Base-by-base conservation (phyloP, 306 rosid genomes). In the Lathyrus oleraceus region DNA sequence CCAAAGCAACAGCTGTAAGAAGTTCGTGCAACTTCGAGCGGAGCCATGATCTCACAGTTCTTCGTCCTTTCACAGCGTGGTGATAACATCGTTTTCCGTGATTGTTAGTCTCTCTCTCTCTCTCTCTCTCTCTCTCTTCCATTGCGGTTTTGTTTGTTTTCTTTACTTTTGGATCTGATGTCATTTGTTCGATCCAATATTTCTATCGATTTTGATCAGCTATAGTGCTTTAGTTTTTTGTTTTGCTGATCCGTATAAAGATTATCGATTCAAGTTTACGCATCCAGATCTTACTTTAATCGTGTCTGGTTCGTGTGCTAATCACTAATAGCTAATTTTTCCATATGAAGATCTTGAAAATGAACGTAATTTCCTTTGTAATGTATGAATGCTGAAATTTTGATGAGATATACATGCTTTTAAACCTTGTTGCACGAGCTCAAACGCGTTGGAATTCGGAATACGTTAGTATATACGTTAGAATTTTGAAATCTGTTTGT, bases 1-100 rank as follows among this genome's bases (percentile, higher is more conserved):
- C 67, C 4, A 5, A 73, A 59, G 56, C 49, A 39, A 39, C 32
- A 47, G 39, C 81, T 16, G 72, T 3, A 16, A 11, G 51, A 42
- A 61, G 65, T 20, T 68, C 53, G 48, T 21, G 1, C 19, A 42
- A 52, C 47, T 45, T 35, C 65, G 19, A 73, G 1, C 67, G 67
- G 19, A 79, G 43, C 64, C 61, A 82, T 82, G 86, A 82, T 82
- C 63, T 82, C 86, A 53, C 86, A 79, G 63, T 79, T 82, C 81
- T 82, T 79, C 76, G 81, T 79, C 35, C 72, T 82, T 17, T 82
- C 83, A 39, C 83, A 82, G 76, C 83, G 83, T 49, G 83, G 86
- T 64, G 83, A 79, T 82, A 75, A 79, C 71, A 79, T 82, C 76
- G 86, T 82, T 9, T 82, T 79, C 63, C 83, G 83, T 30, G 86